Conservation (phyloP, 495 filamentous ascomycete species). For the Xylaria grammica region DNA sequence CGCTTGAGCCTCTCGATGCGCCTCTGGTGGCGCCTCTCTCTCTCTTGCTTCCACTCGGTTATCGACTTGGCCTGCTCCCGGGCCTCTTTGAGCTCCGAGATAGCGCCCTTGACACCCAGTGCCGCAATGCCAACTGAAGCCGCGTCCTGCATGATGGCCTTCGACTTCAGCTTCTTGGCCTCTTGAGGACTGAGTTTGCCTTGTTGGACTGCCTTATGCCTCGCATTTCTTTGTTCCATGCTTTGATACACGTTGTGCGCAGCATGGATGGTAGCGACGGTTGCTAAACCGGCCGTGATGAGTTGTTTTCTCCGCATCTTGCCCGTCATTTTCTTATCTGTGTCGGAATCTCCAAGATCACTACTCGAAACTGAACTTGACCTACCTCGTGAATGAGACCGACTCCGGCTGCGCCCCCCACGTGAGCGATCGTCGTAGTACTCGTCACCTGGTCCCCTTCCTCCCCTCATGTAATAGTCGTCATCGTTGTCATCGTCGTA, state of each 20-base stretch:
- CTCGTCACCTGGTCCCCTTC: constrained; percentile 50
- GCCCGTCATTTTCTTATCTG: constrained; percentile 74
- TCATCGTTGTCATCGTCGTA: constrained; percentile 63
- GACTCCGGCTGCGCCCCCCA: constrained; percentile 42
- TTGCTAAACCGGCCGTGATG: constrained; percentile 80
- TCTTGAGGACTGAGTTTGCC: constrained; percentile 76
- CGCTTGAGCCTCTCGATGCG: constrained; percentile 45
- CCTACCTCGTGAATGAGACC: constrained; percentile 42
- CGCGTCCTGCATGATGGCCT: constrained; percentile 74
- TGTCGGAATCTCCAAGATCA: constrained; percentile 74
- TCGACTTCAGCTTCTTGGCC: constrained; percentile 74
- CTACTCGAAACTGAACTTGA: constrained; percentile 59
- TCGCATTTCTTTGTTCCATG: constrained; percentile 73
- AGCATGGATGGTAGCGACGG: constrained; percentile 88
- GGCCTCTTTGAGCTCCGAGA: constrained; percentile 65
- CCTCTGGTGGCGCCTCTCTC: constrained; percentile 43
- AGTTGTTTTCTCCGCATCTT: constrained; percentile 86
- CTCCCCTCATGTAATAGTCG: constrained; percentile 54
- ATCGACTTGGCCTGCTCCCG: constrained; percentile 46
- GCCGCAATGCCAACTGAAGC: constrained; percentile 83
- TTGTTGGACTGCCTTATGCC: constrained; percentile 71
- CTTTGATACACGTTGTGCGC: constrained; percentile 78
- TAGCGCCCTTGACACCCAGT: constrained; percentile 82
- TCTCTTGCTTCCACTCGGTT: constrained; percentile 49
- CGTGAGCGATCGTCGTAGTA: constrained; percentile 56